A percentile compares a stretch with the other conserved stretches of the same genome.
Evolutionary conservation across 176 grass and related monocot genomes (phyloP).

Genomic region (Oryza meridionalis): DNA sequence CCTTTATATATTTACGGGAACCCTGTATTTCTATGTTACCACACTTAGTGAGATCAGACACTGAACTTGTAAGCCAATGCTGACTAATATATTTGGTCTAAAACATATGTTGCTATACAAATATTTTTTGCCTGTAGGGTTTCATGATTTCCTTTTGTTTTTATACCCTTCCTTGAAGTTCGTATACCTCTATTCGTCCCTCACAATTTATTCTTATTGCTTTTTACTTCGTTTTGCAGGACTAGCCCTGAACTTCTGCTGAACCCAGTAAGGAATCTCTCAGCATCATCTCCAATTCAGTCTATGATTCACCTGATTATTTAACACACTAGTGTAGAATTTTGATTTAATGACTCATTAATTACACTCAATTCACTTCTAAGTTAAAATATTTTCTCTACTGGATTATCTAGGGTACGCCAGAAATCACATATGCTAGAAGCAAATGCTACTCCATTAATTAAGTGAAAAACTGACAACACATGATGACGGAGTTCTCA

Average conservation of each 20-base stretch:
- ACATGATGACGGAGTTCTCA: background rate
- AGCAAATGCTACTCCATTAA: background rate
- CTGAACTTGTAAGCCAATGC: background rate
- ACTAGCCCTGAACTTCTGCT: constrained; percentile 82
- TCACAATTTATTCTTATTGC: constrained; percentile 12
- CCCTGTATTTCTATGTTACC: background rate
- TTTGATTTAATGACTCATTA: background rate
- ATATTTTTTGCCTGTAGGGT: background rate
- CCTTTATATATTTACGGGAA: background rate
- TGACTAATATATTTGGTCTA: background rate
- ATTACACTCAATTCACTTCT: background rate
- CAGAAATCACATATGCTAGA: background rate
- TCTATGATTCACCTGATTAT: background rate
- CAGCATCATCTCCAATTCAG: constrained; percentile 27
- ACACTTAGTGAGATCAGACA: background rate
- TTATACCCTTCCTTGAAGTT: background rate
- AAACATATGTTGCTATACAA: background rate
- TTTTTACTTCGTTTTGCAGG: constrained; percentile 59
- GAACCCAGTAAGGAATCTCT: constrained; percentile 65
- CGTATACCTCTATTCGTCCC: background rate
- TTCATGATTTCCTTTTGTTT: background rate
- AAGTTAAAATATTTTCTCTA: background rate
- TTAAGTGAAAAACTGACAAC: background rate
- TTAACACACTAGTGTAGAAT: background rate
- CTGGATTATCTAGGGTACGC: background rate